phyloP scores from a whole-genome alignment of 1,284 basidiomycete species.

The Cystobasidiaceae sp. region DNA sequence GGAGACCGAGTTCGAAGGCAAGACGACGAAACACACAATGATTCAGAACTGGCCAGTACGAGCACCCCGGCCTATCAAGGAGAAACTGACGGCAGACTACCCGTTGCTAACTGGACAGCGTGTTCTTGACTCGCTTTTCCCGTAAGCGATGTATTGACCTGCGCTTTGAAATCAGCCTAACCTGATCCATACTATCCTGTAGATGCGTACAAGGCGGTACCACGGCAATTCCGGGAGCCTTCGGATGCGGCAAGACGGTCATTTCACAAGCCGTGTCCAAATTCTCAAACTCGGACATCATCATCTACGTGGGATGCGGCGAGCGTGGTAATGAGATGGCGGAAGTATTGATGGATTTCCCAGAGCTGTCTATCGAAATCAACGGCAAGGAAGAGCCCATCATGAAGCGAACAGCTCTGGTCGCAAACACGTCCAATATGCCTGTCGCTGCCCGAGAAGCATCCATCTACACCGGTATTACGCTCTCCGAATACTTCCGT shows the following conservation, averaged over 20 bases:
- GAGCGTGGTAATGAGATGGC: constrained; percentile 75
- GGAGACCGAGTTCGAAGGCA: constrained; percentile 97
- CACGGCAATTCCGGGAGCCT: constrained; percentile 97
- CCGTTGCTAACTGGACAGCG: constrained; percentile 95
- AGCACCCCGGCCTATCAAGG: constrained; percentile 87
- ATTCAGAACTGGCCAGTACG: constrained; percentile 99
- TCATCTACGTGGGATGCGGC: constrained; percentile 89
- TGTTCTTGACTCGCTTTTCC: constrained; percentile 95
- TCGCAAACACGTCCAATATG: constrained; percentile 99
- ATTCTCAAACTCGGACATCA: constrained; percentile 99
- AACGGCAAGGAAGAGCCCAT: constrained; percentile 93
- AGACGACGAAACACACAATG: constrained; percentile 87
- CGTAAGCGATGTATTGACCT: constrained; percentile 53
- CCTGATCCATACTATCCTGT: background rate
- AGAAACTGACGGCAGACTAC: constrained; percentile 89
- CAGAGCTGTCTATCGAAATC: constrained; percentile 83
- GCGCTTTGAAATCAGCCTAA: background rate
- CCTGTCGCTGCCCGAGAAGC: constrained; percentile 99
- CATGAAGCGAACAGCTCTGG: constrained; percentile 99
- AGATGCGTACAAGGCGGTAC: constrained; percentile 94
- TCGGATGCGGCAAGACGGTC: constrained; percentile 84
- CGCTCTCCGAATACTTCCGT: constrained; percentile 98
- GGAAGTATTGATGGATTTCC: constrained; percentile 82
- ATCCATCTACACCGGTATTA: constrained; percentile 99
- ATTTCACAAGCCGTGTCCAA: constrained; percentile 97